Percentiles rank a stretch among this genome's conserved stretches.
Evolutionary conservation across 2,329 filamentous ascomycete genomes (phyloP).

Genomic region (Fusarium multiceps): DNA sequence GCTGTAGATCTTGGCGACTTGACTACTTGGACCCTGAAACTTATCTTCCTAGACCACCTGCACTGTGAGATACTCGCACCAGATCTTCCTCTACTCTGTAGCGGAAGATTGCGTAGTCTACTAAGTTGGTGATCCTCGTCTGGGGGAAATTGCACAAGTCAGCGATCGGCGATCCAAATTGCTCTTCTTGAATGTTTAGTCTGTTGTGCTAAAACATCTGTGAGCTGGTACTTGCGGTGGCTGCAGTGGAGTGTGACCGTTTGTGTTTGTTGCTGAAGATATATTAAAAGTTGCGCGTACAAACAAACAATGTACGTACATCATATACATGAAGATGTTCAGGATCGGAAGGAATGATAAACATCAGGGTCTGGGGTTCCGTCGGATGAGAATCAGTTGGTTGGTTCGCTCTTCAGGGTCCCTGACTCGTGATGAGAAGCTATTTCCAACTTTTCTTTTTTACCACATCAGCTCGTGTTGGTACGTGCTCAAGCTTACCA

Average conservation of each 20-base stretch:
- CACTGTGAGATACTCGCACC: constrained; percentile 34
- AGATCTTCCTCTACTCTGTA: neutral
- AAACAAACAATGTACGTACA: neutral
- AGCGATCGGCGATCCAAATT: constrained; percentile 24
- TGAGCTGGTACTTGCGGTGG: constrained; percentile 1
- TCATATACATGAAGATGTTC: constrained; percentile 12
- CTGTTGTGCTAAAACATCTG: constrained; percentile 4
- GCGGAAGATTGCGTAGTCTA: neutral
- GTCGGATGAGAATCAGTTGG: neutral
- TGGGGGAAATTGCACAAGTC: constrained; percentile 26
- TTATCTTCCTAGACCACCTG: constrained; percentile 3
- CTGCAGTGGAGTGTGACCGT: constrained; percentile 8
- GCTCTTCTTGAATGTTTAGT: constrained; percentile 5
- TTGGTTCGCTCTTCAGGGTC: neutral
- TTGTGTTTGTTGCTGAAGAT: constrained; percentile 1
- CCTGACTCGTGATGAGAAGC: constrained; percentile 21
- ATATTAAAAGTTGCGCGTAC: neutral
- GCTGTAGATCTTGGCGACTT: neutral
- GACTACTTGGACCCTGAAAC: constrained; percentile 7
- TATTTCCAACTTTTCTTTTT: neutral
- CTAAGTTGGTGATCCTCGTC: constrained; percentile 31
- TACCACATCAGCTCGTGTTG: neutral
- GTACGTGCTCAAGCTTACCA: constrained; percentile 18
- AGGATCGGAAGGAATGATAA: constrained; percentile 11
- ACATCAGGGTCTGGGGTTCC: constrained; percentile 15